Conservation (phyloP, 768 basidiomycete genomes). For the Hygrophorus pudorinus region DNA sequence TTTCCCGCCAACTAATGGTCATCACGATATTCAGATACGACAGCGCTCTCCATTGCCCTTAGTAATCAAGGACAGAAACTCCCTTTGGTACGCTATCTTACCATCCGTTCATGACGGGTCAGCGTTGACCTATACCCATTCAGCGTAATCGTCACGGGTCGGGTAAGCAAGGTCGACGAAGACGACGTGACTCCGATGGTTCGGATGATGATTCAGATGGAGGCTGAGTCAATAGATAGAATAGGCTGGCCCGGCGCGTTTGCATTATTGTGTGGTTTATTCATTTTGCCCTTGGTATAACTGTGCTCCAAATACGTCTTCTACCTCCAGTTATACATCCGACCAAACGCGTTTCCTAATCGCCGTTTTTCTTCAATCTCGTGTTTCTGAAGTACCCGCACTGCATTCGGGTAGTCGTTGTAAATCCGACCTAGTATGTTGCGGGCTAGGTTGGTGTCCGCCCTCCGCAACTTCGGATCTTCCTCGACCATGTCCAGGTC, state of each 20-base stretch:
- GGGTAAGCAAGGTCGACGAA: constrained; percentile 53
- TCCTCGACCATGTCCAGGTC: constrained; percentile 13
- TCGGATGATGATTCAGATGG: constrained; percentile 10
- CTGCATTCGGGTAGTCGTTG: constrained; percentile 39
- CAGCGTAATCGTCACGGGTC: constrained; percentile 79
- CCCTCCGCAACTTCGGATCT: constrained; percentile 15
- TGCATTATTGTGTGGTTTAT: constrained; percentile 1
- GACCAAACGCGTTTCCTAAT: constrained; percentile 10
- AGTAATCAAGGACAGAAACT: constrained; percentile 88
- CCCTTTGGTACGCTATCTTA: constrained; percentile 51
- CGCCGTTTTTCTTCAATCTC: constrained; percentile 20
- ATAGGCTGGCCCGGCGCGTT: not conserved
- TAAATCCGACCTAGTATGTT: constrained; percentile 37
- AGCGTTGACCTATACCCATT: constrained; percentile 11
- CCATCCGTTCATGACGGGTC: constrained; percentile 10
- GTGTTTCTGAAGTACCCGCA: constrained; percentile 23
- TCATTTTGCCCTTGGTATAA: not conserved
- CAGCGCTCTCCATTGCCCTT: constrained; percentile 79
- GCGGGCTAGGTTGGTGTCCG: constrained; percentile 22
- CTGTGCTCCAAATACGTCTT: not conserved
- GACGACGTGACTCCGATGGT: constrained; percentile 61
- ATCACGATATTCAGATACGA: constrained; percentile 67
- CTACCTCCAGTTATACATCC: not conserved
- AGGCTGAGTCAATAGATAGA: constrained; percentile 8
- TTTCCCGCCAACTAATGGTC: constrained; percentile 12